Conservation (phyloP, 2,329 filamentous ascomycete species). For the Curvularia sp. region DNA sequence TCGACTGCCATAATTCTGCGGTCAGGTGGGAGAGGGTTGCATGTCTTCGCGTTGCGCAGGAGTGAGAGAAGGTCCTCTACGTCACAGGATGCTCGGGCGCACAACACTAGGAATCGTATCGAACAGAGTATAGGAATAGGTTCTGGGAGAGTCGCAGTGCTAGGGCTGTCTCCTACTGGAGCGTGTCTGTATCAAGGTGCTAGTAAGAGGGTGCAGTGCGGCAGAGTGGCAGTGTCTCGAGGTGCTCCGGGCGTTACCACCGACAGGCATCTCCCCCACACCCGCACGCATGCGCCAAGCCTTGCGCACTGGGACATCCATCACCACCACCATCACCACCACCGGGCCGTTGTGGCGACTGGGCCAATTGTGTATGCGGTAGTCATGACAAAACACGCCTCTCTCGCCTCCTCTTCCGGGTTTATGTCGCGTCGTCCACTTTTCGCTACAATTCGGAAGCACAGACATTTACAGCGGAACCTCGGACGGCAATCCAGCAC, state of each 20-base stretch:
- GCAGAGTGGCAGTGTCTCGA: constrained; percentile 16
- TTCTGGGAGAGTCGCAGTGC: not conserved
- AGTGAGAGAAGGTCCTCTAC: constrained; percentile 19
- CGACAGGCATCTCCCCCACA: constrained; percentile 24
- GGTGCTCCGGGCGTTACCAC: constrained; percentile 15
- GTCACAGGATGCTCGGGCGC: constrained; percentile 19
- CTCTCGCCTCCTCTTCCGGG: constrained; percentile 4
- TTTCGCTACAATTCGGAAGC: constrained; percentile 16
- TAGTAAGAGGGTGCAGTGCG: not conserved
- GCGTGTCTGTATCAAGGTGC: constrained; percentile 1
- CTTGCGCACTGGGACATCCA: constrained; percentile 6
- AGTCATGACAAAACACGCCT: not conserved
- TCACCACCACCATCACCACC: not conserved
- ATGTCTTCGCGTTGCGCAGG: constrained; percentile 32
- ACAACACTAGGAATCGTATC: constrained; percentile 1
- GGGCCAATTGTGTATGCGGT: not conserved
- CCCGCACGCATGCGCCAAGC: constrained; percentile 20
- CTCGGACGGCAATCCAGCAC: constrained; percentile 26
- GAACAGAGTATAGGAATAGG: not conserved
- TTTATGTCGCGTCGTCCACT: constrained; percentile 4
- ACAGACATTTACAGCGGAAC: constrained; percentile 29
- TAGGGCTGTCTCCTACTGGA: not conserved
- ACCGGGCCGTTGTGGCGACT: constrained; percentile 6
- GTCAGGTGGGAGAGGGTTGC: constrained; percentile 36
- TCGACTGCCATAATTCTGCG: constrained; percentile 50